Conservation (phyloP, 495 filamentous ascomycete genomes). For the Elasticomyces elasticus region DNA sequence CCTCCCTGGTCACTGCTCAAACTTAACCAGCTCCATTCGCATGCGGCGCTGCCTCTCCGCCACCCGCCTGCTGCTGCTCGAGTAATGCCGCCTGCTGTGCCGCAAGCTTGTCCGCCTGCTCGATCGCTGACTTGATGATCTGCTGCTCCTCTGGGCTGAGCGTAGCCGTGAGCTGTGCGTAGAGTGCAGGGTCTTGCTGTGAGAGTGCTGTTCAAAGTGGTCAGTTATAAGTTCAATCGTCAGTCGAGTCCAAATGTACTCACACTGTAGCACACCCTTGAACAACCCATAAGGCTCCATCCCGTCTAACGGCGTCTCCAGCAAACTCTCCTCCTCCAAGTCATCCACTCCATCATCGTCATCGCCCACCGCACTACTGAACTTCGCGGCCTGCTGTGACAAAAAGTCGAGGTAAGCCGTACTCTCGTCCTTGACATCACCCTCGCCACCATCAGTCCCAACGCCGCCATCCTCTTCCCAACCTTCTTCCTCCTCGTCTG, state of each 20-base stretch:
- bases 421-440: slow-evolving; percentile 77
- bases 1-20: background rate
- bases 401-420: slow-evolving; percentile 92
- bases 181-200: slow-evolving; percentile 83
- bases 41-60: background rate
- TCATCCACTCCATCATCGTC: slow-evolving; percentile 82
- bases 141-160: slow-evolving; percentile 72
- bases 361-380: slow-evolving; percentile 53
- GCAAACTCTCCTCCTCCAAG: slow-evolving; percentile 79
- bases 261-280: slow-evolving; percentile 71
- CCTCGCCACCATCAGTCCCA: slow-evolving; percentile 35
- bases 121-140: slow-evolving; percentile 67
- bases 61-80: background rate
- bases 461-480: slow-evolving; percentile 43
- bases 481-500: slow-evolving; percentile 62
- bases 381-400: slow-evolving; percentile 80
- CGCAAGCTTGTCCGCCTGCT: slow-evolving; percentile 62
- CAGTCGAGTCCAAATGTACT: slow-evolving; percentile 23
- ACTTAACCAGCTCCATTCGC: slow-evolving; percentile 3
- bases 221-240: background rate
- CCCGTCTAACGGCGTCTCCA: slow-evolving; percentile 90
- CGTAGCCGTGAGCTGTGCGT: slow-evolving; percentile 65
- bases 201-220: slow-evolving; percentile 54
- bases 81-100: background rate
- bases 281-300: slow-evolving; percentile 89